Evolutionary conservation across 331 rosid genomes (phyloP).

Genomic region (Malus hybrid): DNA sequence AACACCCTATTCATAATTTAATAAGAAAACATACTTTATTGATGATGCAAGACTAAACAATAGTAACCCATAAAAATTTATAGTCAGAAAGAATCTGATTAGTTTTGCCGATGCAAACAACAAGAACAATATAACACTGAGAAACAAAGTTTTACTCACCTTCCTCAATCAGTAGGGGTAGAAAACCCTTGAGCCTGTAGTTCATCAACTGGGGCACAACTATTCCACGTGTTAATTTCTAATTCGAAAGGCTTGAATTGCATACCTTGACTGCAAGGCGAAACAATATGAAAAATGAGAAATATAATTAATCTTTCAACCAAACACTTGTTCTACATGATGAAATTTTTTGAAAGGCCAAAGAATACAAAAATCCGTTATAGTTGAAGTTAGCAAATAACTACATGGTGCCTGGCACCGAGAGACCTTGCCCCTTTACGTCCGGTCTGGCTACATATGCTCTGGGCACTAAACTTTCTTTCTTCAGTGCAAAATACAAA

Average conservation of each 20-base stretch:
- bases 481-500: background rate
- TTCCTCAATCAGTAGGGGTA: slow-evolving; percentile 55
- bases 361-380: too few species aligned
- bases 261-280: slow-evolving; percentile 62
- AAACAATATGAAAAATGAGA: slow-evolving; percentile 38
- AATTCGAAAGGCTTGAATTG: slow-evolving; percentile 67
- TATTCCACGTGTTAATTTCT: slow-evolving; percentile 68
- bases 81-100: background rate
- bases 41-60: background rate
- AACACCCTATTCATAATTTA: background rate
- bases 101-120: background rate
- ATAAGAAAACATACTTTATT: background rate
- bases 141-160: slow-evolving; percentile 45
- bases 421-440: too few species aligned
- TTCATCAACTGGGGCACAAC: slow-evolving; percentile 70
- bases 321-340: background rate
- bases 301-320: background rate
- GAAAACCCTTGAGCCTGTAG: slow-evolving; percentile 77
- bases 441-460: too few species aligned
- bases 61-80: background rate
- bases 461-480: background rate
- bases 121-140: background rate
- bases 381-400: too few species aligned
- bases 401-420: too few species aligned
- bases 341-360: background rate